Evolutionary conservation across 306 rosid species (phyloP).

Genomic region (Cicer pinnatifidum): DNA sequence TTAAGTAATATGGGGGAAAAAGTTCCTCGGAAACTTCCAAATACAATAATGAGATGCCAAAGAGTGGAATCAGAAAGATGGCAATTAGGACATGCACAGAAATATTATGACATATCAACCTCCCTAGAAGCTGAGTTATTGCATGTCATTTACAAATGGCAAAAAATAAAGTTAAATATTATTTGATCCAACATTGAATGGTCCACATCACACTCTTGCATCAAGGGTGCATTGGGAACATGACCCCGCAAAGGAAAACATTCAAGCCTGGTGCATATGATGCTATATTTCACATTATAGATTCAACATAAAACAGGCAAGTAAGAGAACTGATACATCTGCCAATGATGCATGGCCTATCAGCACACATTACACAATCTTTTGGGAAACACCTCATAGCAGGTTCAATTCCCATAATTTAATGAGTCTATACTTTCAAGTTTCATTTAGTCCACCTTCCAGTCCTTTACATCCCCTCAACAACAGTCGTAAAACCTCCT

Average conservation of each 20-base stretch:
- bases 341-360: slow-evolving; percentile 1
- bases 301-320: neutral
- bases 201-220: neutral
- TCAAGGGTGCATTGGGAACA: slow-evolving; percentile 20
- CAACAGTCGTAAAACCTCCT: neutral
- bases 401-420: slow-evolving; percentile 1
- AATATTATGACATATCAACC: neutral
- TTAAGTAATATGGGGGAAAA: neutral
- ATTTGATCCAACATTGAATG: slow-evolving; percentile 5
- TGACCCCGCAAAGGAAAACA: neutral
- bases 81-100: neutral
- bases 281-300: slow-evolving; percentile 19
- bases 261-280: slow-evolving; percentile 1
- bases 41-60: neutral
- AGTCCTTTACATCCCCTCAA: neutral
- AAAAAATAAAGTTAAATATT: neutral
- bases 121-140: neutral
- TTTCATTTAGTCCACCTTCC: neutral
- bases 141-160: neutral
- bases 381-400: neutral
- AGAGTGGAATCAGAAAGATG: slow-evolving; percentile 5
- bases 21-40: slow-evolving; percentile 7
- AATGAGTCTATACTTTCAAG: neutral
- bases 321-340: slow-evolving; percentile 16
- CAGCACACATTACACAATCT: neutral